These are phyloP conservation scores for Colletotrichum ledebouriae DNA, from an alignment of 2,329 filamentous ascomycete species.

Conservation along the genomic window DNA sequence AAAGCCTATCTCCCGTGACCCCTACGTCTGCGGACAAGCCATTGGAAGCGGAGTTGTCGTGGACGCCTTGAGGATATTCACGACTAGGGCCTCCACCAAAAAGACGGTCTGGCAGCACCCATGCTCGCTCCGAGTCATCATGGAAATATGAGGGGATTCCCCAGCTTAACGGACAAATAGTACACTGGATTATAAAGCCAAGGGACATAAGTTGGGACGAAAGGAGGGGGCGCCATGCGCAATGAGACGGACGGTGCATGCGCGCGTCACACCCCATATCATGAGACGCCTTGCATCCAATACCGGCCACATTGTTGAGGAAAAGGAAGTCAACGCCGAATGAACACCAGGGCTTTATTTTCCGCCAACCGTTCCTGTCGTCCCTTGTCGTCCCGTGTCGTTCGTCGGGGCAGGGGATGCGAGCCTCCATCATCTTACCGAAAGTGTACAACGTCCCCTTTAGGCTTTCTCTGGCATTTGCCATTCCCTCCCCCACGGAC, in stretches of 20 bases:
- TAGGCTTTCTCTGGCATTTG: slow-evolving; percentile 11
- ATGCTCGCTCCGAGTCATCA: slow-evolving; percentile 24
- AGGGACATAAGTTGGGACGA: slow-evolving; percentile 35
- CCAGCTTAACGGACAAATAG: slow-evolving; percentile 18
- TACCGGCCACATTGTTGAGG: slow-evolving; percentile 7
- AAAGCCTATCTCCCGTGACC: slow-evolving; percentile 23
- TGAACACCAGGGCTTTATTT: slow-evolving; percentile 17
- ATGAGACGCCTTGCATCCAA: slow-evolving; percentile 20
- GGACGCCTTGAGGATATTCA: slow-evolving; percentile 33
- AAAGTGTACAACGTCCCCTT: not conserved
- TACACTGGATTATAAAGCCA: not conserved
- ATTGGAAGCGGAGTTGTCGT: slow-evolving; percentile 21
- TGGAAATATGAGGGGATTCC: slow-evolving; percentile 17
- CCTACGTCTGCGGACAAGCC: slow-evolving; percentile 23
- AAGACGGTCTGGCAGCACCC: slow-evolving; percentile 36
- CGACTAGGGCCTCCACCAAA: slow-evolving; percentile 19
- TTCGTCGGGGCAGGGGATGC: slow-evolving; percentile 25
- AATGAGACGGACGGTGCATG: slow-evolving; percentile 39
- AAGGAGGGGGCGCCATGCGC: slow-evolving; percentile 18
- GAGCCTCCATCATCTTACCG: slow-evolving; percentile 22
- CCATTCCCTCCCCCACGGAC: slow-evolving; percentile 24
- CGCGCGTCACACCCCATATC: slow-evolving; percentile 30
- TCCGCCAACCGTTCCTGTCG: slow-evolving; percentile 37
- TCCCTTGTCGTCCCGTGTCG: slow-evolving; percentile 30
- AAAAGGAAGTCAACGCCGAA: slow-evolving; percentile 31